phyloP scores from a whole-genome alignment of 2,329 filamentous ascomycete species.

The Verticillium isaacii region DNA sequence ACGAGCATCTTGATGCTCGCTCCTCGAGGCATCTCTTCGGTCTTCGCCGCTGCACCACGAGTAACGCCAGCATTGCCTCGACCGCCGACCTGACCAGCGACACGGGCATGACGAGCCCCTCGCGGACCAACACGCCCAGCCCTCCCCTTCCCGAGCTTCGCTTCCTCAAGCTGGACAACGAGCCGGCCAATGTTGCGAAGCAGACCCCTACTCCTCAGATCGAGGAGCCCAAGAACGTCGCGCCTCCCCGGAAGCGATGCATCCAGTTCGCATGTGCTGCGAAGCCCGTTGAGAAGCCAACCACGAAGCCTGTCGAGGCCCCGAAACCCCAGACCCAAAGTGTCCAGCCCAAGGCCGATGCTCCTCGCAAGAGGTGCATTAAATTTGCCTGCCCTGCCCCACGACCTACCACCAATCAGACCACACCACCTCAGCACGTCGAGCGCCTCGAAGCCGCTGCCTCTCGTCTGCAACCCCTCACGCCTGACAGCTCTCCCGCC shows the following conservation, averaged over 20 bases:
- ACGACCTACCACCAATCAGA: constrained; percentile 39
- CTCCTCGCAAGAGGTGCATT: constrained; percentile 56
- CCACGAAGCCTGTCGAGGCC: constrained; percentile 22
- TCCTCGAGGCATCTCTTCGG: constrained; percentile 29
- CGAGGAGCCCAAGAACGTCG: constrained; percentile 34
- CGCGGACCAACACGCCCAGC: constrained; percentile 82
- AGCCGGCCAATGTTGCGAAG: constrained; percentile 23
- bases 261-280: constrained; percentile 87
- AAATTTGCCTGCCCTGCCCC: constrained; percentile 67
- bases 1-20: constrained; percentile 37
- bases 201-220: constrained; percentile 56
- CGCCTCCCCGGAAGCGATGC: constrained; percentile 65
- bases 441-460: constrained; percentile 10
- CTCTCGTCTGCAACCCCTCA: constrained; percentile 3
- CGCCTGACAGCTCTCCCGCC: constrained; percentile 9
- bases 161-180: constrained; percentile 33
- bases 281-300: constrained; percentile 43
- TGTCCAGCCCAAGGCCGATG: constrained; percentile 15
- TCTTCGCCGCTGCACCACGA: constrained; percentile 64
- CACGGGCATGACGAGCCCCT: constrained; percentile 82
- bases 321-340: constrained; percentile 22
- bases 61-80: constrained; percentile 74
- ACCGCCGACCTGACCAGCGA: constrained; percentile 94
- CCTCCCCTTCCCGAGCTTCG: constrained; percentile 67
- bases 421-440: constrained; percentile 26